phyloP scores from a whole-genome alignment of 345 rosid species.

The Dimocarpus longan region DNA sequence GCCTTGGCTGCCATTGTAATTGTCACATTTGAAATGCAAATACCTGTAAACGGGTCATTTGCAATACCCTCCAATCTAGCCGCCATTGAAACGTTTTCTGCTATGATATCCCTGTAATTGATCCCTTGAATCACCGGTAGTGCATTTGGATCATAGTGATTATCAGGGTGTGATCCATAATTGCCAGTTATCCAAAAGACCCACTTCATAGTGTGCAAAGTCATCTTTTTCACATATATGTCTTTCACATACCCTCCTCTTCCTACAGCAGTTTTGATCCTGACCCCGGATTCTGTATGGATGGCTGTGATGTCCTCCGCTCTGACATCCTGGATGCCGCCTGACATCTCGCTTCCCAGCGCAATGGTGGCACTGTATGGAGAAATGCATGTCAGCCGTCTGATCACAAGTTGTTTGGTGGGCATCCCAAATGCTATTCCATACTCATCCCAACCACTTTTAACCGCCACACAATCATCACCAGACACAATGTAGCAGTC shows the following conservation, averaged over 20 bases:
- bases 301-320: constrained; percentile 76
- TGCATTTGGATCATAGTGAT: constrained; percentile 69
- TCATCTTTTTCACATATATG: constrained; percentile 56
- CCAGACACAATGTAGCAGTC: constrained; percentile 91
- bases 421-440: constrained; percentile 75
- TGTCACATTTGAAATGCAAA: constrained; percentile 71
- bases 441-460: constrained; percentile 90
- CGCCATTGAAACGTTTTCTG: constrained; percentile 65
- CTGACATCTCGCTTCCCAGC: constrained; percentile 81
- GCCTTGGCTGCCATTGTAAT: constrained; percentile 56
- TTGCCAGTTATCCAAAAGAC: constrained; percentile 80
- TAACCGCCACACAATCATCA: constrained; percentile 91
- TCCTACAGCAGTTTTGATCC: constrained; percentile 78
- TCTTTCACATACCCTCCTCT: constrained; percentile 73
- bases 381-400: constrained; percentile 72
- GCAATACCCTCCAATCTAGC: constrained; percentile 69
- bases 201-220: constrained; percentile 79
- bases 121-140: constrained; percentile 59
- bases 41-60: constrained; percentile 60
- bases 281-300: constrained; percentile 71
- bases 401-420: constrained; percentile 57
- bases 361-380: constrained; percentile 82
- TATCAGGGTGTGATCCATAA: constrained; percentile 69
- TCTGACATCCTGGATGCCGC: constrained; percentile 75
- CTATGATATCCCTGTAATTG: constrained; percentile 65